Conservation (phyloP, 352 stramenopile genomes). For the Sclerospora graminicola region DNA sequence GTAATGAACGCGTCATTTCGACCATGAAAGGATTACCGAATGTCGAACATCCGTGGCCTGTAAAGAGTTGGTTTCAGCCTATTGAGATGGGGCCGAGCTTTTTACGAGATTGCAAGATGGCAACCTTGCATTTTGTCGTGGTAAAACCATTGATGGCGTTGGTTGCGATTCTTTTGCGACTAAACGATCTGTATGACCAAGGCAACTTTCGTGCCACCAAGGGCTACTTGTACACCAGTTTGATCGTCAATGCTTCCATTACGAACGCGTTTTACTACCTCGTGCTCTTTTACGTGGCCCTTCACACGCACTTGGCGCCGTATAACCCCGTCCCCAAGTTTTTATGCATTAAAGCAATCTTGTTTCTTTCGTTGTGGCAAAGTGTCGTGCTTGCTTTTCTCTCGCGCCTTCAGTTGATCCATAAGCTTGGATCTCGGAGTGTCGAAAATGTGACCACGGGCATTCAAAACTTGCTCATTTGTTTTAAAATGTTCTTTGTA, state of each 20-base stretch:
- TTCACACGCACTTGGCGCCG: conserved; percentile 82
- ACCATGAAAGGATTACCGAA: conserved; percentile 46
- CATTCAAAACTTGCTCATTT: conserved; percentile 98
- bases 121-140: conserved; percentile 94
- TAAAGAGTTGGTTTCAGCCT: conserved; percentile 47
- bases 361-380: conserved; percentile 99
- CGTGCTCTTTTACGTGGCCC: conserved; percentile 94
- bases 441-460: conserved; percentile 93
- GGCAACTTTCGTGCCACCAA: conserved; percentile 77
- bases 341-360: conserved; percentile 96
- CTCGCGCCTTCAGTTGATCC: conserved; percentile 83
- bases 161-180: conserved; percentile 72
- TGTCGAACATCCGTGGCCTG: conserved; percentile 66
- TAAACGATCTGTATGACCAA: conserved; percentile 75
- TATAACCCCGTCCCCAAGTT: conserved; percentile 97
- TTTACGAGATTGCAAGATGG: conserved; percentile 90
- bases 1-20: conserved; percentile 72
- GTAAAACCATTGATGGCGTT: conserved; percentile 89
- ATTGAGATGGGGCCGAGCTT: conserved; percentile 83
- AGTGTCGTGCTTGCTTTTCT: conserved; percentile 87
- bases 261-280: conserved; percentile 96
- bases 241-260: conserved; percentile 94
- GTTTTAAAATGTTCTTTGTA: conserved; percentile 98
- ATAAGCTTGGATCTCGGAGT: conserved; percentile 88
- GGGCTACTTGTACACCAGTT: conserved; percentile 87